A percentile compares a stretch with the other conserved stretches of the same genome.
Conservation (phyloP, 768 basidiomycete genomes). For the Podaxis rugospora region DNA sequence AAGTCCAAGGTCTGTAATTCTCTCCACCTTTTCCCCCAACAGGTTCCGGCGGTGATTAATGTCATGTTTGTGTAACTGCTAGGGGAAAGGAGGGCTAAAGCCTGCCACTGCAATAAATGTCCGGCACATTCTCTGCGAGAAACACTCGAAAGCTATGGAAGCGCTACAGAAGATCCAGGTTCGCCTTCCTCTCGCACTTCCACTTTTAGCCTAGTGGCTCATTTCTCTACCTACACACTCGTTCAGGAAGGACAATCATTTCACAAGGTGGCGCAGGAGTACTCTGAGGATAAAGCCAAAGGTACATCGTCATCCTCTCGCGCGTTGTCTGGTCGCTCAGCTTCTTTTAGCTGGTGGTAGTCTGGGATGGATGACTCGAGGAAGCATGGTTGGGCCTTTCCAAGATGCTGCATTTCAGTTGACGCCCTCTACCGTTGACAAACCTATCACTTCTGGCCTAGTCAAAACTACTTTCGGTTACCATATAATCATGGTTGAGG, state of each 20-base stretch:
- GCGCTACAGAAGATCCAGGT: conserved; percentile 80
- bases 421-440: conserved; percentile 75
- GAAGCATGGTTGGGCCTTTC: conserved; percentile 86
- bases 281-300: conserved; percentile 90
- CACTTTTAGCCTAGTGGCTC: background rate
- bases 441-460: conserved; percentile 64
- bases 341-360: conserved; percentile 67
- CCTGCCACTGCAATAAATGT: conserved; percentile 81
- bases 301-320: conserved; percentile 29
- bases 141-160: conserved; percentile 75
- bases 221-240: background rate
- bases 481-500: conserved; percentile 91
- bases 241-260: conserved; percentile 70
- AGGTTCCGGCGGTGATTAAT: conserved; percentile 1
- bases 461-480: conserved; percentile 85
- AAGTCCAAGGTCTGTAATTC: conserved; percentile 30
- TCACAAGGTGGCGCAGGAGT: conserved; percentile 87
- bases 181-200: conserved; percentile 4
- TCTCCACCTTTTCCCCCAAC: background rate
- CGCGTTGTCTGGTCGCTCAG: background rate
- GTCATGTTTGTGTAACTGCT: background rate
- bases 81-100: conserved; percentile 63
- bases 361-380: conserved; percentile 82
- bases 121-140: conserved; percentile 86
- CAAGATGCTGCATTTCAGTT: conserved; percentile 88